A percentile compares a stretch with the other conserved stretches of the same genome.
Evolutionary conservation across 2,329 filamentous ascomycete species (phyloP).

Genomic region (Fusarium concolor): DNA sequence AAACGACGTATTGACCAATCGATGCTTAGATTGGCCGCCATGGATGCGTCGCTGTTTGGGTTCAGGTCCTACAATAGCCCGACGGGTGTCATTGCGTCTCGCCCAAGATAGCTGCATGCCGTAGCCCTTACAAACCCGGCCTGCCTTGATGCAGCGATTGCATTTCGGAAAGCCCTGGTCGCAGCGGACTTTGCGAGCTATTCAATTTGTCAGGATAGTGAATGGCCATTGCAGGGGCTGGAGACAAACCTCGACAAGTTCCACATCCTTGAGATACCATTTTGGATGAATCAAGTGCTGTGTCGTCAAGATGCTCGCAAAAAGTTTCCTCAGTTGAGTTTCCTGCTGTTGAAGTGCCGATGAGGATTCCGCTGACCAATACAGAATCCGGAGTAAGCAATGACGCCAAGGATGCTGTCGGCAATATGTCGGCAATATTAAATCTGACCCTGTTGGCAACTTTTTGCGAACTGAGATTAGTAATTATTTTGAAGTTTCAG

Average conservation of each 20-base stretch:
- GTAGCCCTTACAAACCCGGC: conserved; percentile 26
- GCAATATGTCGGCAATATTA: background rate
- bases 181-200: conserved; percentile 38
- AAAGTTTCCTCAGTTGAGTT: background rate
- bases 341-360: accelerated
- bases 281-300: background rate
- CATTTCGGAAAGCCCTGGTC: conserved; percentile 29
- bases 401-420: background rate
- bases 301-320: conserved; percentile 1
- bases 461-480: conserved; percentile 7
- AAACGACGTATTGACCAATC: conserved; percentile 22
- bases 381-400: background rate
- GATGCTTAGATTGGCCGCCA: background rate
- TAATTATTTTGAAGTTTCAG: background rate
- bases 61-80: conserved; percentile 20
- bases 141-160: conserved; percentile 11
- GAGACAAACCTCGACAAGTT: conserved; percentile 28
- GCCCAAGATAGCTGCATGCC: conserved; percentile 36
- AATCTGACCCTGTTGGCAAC: background rate
- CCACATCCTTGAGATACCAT: conserved; percentile 28
- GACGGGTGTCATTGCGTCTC: conserved; percentile 7
- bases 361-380: background rate
- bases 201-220: background rate
- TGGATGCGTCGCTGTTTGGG: background rate
- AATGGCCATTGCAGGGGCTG: accelerated